Conservation (phyloP, 1,139 yeast genomes). For the Sugiyamaella paludigena region DNA sequence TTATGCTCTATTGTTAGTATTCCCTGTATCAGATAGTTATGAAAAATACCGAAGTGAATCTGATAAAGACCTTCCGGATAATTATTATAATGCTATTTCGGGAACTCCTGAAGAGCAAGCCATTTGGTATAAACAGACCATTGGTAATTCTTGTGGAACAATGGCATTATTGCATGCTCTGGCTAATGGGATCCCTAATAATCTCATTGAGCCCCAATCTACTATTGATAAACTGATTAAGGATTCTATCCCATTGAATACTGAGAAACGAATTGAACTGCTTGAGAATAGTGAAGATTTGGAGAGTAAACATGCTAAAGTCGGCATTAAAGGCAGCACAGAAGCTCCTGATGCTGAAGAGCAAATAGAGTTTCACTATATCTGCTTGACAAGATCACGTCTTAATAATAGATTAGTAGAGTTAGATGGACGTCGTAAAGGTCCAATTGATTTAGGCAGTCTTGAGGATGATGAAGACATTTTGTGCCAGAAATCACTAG, state of each 20-base stretch:
- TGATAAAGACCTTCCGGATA: slow-evolving; percentile 35
- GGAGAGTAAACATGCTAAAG: slow-evolving; percentile 56
- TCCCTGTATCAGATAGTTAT: slow-evolving; percentile 69
- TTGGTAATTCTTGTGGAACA: slow-evolving; percentile 89
- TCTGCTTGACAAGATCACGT: slow-evolving; percentile 60
- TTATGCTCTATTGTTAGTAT: slow-evolving; percentile 68
- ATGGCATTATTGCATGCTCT: slow-evolving; percentile 81
- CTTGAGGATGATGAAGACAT: slow-evolving; percentile 49
- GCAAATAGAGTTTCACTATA: slow-evolving; percentile 71
- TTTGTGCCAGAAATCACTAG: slow-evolving; percentile 49
- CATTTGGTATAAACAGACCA: slow-evolving; percentile 77
- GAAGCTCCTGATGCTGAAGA: slow-evolving; percentile 72
- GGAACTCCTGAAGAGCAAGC: slow-evolving; percentile 34
- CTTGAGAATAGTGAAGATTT: slow-evolving; percentile 48
- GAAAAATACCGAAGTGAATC: slow-evolving; percentile 48
- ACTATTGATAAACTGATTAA: slow-evolving; percentile 36
- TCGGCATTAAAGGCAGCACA: slow-evolving; percentile 71
- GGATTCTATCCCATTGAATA: slow-evolving; percentile 28
- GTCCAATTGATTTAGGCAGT: slow-evolving; percentile 66
- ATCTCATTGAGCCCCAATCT: slow-evolving; percentile 37
- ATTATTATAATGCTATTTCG: slow-evolving; percentile 29
- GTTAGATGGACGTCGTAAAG: slow-evolving; percentile 82
- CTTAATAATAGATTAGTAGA: slow-evolving; percentile 60
- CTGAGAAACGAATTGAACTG: slow-evolving; percentile 44
- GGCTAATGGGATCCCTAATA: slow-evolving; percentile 53